Conservation (phyloP, 2,329 filamentous ascomycete species). For the Scortechinia acanthostroma region DNA sequence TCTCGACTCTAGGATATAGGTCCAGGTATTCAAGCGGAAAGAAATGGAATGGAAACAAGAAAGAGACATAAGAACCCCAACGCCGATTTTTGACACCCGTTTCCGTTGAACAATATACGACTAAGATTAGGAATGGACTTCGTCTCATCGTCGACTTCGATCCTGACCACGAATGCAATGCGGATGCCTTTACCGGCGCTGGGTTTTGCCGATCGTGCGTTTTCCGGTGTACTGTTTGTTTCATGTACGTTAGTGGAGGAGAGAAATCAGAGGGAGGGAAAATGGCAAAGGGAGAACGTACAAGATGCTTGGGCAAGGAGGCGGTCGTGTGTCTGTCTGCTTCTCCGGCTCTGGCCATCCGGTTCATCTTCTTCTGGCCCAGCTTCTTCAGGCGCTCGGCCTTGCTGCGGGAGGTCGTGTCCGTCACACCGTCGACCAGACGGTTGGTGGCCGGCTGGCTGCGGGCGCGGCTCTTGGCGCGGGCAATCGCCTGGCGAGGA, state of each 20-base stretch:
- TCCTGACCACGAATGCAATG: not conserved
- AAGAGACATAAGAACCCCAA: not conserved
- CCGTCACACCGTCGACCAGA: constrained; percentile 69
- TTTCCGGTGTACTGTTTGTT: constrained; percentile 74
- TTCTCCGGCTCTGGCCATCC: constrained; percentile 94
- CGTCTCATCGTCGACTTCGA: not conserved
- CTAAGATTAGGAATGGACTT: not conserved
- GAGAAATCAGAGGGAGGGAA: not conserved
- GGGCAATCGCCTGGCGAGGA: constrained; percentile 61
- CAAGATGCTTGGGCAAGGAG: constrained; percentile 81
- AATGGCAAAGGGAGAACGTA: too few species aligned
- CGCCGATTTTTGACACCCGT: not conserved
- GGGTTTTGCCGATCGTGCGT: constrained; percentile 85
- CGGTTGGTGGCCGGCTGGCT: constrained; percentile 53
- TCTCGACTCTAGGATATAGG: too few species aligned
- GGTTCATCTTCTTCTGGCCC: constrained; percentile 96
- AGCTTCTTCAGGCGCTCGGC: constrained; percentile 83
- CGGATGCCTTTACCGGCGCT: constrained; percentile 45
- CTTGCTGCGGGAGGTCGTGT: constrained; percentile 62
- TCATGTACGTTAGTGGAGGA: not conserved
- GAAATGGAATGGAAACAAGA: too few species aligned
- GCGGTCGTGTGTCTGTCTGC: constrained; percentile 83
- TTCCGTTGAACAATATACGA: not conserved
- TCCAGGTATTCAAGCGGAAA: too few species aligned
- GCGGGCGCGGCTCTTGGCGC: constrained; percentile 50